These are phyloP conservation scores for Trifolium pratense DNA, from an alignment of 306 rosid species.

Conservation along the genomic window DNA sequence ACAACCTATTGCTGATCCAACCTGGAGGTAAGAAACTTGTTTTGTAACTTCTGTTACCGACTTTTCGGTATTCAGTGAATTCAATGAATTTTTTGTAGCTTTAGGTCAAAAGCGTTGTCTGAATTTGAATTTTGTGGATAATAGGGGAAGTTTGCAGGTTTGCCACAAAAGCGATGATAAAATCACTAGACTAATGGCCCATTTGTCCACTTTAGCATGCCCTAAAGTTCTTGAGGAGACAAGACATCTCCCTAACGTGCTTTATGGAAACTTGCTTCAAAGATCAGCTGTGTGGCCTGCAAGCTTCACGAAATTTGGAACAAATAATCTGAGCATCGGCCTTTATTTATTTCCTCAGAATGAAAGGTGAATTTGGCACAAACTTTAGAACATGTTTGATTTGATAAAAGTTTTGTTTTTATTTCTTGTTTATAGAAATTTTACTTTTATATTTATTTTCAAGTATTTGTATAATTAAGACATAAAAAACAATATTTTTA, in stretches of 20 bases:
- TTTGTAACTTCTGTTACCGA: background rate
- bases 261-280: conserved; percentile 48
- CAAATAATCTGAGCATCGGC: conserved; percentile 57
- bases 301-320: conserved; percentile 56
- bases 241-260: conserved; percentile 48
- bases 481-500: background rate
- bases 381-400: conserved; percentile 21
- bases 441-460: background rate
- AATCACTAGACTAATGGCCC: conserved; percentile 53
- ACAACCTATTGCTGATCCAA: conserved; percentile 65
- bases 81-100: conserved; percentile 22
- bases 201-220: conserved; percentile 70
- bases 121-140: conserved; percentile 33
- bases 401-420: background rate
- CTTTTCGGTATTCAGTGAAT: conserved; percentile 12
- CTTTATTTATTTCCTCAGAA: conserved; percentile 71
- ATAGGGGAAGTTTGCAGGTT: conserved; percentile 65
- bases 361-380: conserved; percentile 52
- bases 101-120: conserved; percentile 21
- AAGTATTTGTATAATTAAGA: background rate
- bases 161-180: conserved; percentile 30
- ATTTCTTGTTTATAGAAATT: background rate
- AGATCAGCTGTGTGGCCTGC: conserved; percentile 73
- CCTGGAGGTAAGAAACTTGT: conserved; percentile 64
- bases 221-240: conserved; percentile 58